Conservation (phyloP, 306 rosid species). For the Pterocarpus macrocarpus region DNA sequence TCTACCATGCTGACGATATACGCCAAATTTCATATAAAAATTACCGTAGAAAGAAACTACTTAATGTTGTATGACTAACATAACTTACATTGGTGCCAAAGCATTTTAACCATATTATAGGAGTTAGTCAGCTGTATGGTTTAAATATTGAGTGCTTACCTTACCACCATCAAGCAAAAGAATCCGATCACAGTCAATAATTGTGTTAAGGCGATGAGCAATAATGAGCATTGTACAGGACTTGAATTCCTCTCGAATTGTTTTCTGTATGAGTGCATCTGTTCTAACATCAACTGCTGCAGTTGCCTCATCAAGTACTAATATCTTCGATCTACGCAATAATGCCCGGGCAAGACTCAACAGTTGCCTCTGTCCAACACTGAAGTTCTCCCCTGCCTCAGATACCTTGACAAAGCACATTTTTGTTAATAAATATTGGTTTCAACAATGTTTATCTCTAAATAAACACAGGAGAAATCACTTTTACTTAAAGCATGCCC, state of each 20-base stretch:
- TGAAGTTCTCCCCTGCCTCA: slow-evolving; percentile 94
- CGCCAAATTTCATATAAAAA: slow-evolving; percentile 26
- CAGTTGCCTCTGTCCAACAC: slow-evolving; percentile 96
- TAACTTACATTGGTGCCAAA: slow-evolving; percentile 2
- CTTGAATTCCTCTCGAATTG: slow-evolving; percentile 89
- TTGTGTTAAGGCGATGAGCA: slow-evolving; percentile 94
- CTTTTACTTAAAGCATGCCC: too few relatives aligned
- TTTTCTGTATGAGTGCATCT: slow-evolving; percentile 92
- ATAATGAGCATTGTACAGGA: slow-evolving; percentile 90
- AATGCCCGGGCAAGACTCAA: slow-evolving; percentile 92
- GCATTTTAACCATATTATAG: slow-evolving; percentile 3
- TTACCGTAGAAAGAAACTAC: slow-evolving; percentile 15
- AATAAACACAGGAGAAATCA: background rate
- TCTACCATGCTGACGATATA: slow-evolving; percentile 16
- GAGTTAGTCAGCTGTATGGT: slow-evolving; percentile 29
- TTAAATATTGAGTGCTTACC: slow-evolving; percentile 58
- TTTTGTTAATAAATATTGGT: slow-evolving; percentile 36
- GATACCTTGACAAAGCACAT: slow-evolving; percentile 67
- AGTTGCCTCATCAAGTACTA: slow-evolving; percentile 97
- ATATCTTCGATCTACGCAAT: slow-evolving; percentile 86
- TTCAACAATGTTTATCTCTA: slow-evolving; percentile 1
- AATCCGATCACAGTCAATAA: slow-evolving; percentile 86
- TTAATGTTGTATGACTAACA: slow-evolving; percentile 4
- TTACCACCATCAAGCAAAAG: slow-evolving; percentile 85
- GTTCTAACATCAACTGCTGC: slow-evolving; percentile 96